These are phyloP conservation scores for Ustilago hordei DNA, from an alignment of 1,284 basidiomycete genomes.

Conservation along the genomic window DNA sequence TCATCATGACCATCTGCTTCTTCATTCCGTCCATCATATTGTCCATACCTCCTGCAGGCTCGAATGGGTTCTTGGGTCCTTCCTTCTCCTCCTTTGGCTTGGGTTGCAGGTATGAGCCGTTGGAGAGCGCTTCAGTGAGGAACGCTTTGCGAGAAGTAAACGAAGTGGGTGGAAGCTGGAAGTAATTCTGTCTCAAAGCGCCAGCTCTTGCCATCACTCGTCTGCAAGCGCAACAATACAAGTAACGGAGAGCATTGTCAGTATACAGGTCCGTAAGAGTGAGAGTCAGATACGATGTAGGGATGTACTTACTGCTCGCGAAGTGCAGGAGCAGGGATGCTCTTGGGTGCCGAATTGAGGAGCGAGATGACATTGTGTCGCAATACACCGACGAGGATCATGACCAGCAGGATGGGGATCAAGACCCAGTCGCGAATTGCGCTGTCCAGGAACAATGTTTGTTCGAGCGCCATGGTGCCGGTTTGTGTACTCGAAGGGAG, in stretches of 20 bases:
- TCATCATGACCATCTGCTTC: slow-evolving; percentile 86
- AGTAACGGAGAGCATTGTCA: not conserved
- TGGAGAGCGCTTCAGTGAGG: slow-evolving; percentile 53
- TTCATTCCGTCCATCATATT: slow-evolving; percentile 99
- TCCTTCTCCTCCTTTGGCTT: slow-evolving; percentile 56
- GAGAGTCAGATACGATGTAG: too few species aligned
- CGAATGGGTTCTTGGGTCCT: slow-evolving; percentile 75
- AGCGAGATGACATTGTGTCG: slow-evolving; percentile 91
- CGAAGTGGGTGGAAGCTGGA: slow-evolving; percentile 56
- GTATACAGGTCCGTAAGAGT: not conserved
- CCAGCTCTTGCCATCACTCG: slow-evolving; percentile 59
- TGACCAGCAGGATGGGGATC: slow-evolving; percentile 96
- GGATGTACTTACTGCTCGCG: slow-evolving; percentile 86
- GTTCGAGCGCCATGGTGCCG: slow-evolving; percentile 42
- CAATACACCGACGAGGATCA: slow-evolving; percentile 95
- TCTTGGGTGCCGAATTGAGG: slow-evolving; percentile 87
- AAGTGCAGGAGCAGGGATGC: slow-evolving; percentile 79
- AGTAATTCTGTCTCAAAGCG: slow-evolving; percentile 59
- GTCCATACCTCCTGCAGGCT: slow-evolving; percentile 92
- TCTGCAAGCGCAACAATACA: slow-evolving; percentile 19
- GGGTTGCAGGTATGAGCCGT: slow-evolving; percentile 62
- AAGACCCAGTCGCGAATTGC: slow-evolving; percentile 76
- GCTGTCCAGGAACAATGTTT: slow-evolving; percentile 58
- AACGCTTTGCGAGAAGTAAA: slow-evolving; percentile 57
- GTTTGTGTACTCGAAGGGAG: not conserved